Base-by-base conservation (phyloP, 139 green algal species). In the Coelastrella sp. region DNA sequence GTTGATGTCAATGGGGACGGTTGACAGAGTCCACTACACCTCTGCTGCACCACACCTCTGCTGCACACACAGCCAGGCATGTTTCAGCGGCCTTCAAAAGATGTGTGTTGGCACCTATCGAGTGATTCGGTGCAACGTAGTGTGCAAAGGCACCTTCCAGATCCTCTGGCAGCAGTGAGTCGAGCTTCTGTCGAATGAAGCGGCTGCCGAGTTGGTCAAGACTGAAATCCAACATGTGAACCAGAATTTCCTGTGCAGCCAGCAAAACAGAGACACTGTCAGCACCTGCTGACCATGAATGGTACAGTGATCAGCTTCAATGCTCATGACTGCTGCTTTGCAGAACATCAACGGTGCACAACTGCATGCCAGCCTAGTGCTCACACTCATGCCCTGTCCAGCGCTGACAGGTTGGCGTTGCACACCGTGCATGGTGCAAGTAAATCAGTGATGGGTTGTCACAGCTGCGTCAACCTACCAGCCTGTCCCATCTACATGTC, bases 121-220 rank as follows among this genome's bases (percentile, higher is more conserved):
- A 75, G 32, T 25, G 69, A 41, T 82, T 81, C 53, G 82, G 82
- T 17, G 69, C 53, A 4, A 87, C n/a, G 69, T 87, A 69, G 8
- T n/a, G n/a, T n/a, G 50, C 53, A 74, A 97, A 95, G 0, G 94
- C 91, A 0, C 64, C 57, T 35, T 92, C 91, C 84, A 94, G 92
- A 48, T 95, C 90, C 32, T 89, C 89, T 2, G 57, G 37, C 5
- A 34, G 50, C n/a, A 90, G 75, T 15, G 40, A 89, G 84, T 96
- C 94, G n/a, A 98, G 84, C 91, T 96, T 94, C 88, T 96, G 92
- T 92, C 98, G 96, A 45, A 98, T 96, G 88, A 99, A 98, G 41
- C 96, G 92, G 64, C 86, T 94, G 80, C 96, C 96, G 62, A 95
- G 91, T 91, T 99, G 96, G 90, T 99, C 95, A 34, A 93, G 89